Evolutionary conservation across 2,329 filamentous ascomycete genomes (phyloP).

Genomic region (Colletotrichum noveboracense): DNA sequence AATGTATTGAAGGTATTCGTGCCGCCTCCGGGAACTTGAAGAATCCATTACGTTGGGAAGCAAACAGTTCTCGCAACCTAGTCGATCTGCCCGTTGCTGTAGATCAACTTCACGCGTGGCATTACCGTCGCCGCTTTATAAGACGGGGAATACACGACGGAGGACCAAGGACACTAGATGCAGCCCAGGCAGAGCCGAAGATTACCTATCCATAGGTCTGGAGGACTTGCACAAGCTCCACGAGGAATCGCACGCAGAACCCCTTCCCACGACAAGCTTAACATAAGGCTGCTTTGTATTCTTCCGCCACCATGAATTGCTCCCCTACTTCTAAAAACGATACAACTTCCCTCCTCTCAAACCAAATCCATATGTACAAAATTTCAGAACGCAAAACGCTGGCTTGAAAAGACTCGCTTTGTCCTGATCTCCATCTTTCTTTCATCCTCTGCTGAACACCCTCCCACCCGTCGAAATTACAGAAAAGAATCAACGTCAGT

Average conservation of each 20-base stretch:
- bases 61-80: rapidly evolving
- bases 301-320: not conserved
- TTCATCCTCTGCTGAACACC: not conserved
- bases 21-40: not conserved
- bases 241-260: not conserved
- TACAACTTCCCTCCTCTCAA: not conserved
- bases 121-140: too few relatives aligned
- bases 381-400: not conserved
- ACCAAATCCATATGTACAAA: not conserved
- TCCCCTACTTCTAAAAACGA: not conserved
- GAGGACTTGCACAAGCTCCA: too few relatives aligned
- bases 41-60: rapidly evolving
- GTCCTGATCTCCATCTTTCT: not conserved
- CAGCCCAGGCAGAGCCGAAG: too few relatives aligned
- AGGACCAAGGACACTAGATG: too few relatives aligned
- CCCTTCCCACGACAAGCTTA: not conserved
- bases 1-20: not conserved
- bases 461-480: too few relatives aligned
- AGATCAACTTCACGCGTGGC: too few relatives aligned
- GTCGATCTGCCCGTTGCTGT: too few relatives aligned
- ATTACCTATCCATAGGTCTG: too few relatives aligned
- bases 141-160: too few relatives aligned
- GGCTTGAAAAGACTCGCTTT: not conserved
- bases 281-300: not conserved
- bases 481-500: not conserved